Evolutionary conservation across 2,329 filamentous ascomycete species (phyloP).

Genomic region (Alternaria alternata): DNA sequence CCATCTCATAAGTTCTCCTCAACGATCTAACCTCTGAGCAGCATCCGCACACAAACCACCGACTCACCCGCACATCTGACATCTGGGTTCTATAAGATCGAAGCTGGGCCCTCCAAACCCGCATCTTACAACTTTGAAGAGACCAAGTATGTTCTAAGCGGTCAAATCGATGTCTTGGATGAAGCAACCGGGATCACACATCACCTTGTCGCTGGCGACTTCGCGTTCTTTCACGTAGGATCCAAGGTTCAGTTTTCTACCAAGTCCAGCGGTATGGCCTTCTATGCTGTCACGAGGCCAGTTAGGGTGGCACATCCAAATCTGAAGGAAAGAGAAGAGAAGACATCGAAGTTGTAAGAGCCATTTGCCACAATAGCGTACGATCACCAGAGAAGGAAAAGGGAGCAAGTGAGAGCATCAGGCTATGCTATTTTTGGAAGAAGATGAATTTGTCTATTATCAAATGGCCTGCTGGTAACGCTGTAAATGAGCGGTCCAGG

Average conservation of each 20-base stretch:
- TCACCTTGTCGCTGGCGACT: conserved; percentile 29
- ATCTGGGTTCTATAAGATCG: conserved; percentile 34
- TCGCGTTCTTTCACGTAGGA: conserved; percentile 32
- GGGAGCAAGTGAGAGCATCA: no score
- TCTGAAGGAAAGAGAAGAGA: conserved; percentile 15
- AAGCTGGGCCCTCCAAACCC: conserved; percentile 22
- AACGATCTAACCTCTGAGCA: not conserved
- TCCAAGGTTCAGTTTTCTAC: conserved; percentile 32
- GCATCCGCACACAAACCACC: conserved; percentile 27
- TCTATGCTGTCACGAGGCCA: conserved; percentile 31
- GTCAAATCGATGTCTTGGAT: conserved; percentile 29
- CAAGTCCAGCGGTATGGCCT: conserved; percentile 23
- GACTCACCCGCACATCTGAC: conserved; percentile 23
- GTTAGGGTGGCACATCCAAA: conserved; percentile 20
- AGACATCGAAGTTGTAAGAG: not conserved
- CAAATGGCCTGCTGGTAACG: no score
- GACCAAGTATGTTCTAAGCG: conserved; percentile 28
- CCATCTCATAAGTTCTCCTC: not conserved
- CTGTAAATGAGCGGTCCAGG: no score
- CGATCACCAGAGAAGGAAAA: no score
- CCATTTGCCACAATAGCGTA: no score
- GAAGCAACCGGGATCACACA: conserved; percentile 28
- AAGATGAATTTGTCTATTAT: no score
- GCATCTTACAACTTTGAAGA: conserved; percentile 31
- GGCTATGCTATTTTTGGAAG: no score